Evolutionary conservation across 176 grass and related monocot species (phyloP), one percentile per base, ranked within the genome.

Genomic region (Cenchrus purpureus): DNA sequence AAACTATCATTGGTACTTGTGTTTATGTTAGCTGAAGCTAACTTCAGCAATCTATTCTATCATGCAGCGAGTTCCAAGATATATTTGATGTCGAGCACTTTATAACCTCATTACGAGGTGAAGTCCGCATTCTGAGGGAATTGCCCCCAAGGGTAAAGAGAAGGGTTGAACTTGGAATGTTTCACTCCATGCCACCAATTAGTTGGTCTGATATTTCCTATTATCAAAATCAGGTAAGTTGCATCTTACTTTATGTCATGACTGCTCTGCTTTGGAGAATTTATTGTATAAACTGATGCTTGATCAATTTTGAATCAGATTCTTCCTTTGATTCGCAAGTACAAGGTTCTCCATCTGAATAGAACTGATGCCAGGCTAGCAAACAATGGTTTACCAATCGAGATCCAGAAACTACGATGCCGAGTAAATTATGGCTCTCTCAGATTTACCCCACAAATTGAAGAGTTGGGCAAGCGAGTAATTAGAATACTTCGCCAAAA

Each of bases 141-240:
- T 44, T 98, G 65, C 97, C 97, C 49, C 89, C 84, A 57, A 92
- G 74, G 88, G 70, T 98, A 57, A 95, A 92, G 74, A 90, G 45
- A 74, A 90, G 72, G 73, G 80, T 92, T 8, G 81, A 94, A 66
- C 79, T 87, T 70, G 91, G 97, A 25, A 85, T 95, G 91, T 74
- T 73, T 62, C 86, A 93, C 66, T 95, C 93, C 10, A 89, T 98
- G 90, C 91, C 91, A 76, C 97, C 97, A 22, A 45, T 98, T 71
- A 98, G 97, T 87, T 98, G 97, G 97, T 98, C 93, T 7, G 87
- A 98, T 85, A 94, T 98, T 57, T 95, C 97, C 50, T 98, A 95
- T 84, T 98, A 95, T 72, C 91, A 92, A 74, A 86, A 94, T 78
- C 93, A 94, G 86, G 97, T 94, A 77, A 31, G 16, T 48, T 49